Conservation (phyloP, 78 protist genomes). For the Chrysochromulina parva region DNA sequence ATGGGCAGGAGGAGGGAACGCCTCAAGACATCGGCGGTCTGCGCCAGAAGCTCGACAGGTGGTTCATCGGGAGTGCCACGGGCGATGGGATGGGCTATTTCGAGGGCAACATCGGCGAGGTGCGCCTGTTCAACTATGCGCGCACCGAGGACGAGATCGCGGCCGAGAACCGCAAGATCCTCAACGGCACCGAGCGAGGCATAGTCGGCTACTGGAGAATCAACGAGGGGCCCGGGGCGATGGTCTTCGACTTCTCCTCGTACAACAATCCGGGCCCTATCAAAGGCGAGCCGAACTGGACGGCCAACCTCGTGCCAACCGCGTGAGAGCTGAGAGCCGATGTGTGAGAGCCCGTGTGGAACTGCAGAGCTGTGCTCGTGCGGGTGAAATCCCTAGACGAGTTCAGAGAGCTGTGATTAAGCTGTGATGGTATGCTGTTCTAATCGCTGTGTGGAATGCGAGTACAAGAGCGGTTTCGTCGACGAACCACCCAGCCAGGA, state of each 20-base stretch:
- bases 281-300: not conserved
- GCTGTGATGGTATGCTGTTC: too few relatives aligned
- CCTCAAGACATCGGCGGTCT: not conserved
- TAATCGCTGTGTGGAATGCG: too few relatives aligned
- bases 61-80: not conserved
- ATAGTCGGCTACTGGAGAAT: not conserved
- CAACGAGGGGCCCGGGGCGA: not conserved
- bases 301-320: not conserved
- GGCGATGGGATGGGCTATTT: not conserved
- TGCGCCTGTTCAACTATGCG: slow-evolving; percentile 2
- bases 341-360: too few relatives aligned
- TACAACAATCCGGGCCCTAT: not conserved
- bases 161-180: not conserved
- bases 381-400: too few relatives aligned
- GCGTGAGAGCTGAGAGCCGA: too few relatives aligned
- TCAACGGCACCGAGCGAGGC: not conserved
- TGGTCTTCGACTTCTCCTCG: not conserved
- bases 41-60: not conserved
- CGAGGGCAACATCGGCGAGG: not conserved
- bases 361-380: too few relatives aligned
- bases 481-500: too few relatives aligned
- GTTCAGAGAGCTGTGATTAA: too few relatives aligned
- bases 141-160: not conserved
- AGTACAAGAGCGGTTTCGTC: too few relatives aligned
- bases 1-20: not conserved